These are phyloP conservation scores for Clonostachys byssicola DNA, from an alignment of 2,329 filamentous ascomycete genomes.

Conservation along the genomic window DNA sequence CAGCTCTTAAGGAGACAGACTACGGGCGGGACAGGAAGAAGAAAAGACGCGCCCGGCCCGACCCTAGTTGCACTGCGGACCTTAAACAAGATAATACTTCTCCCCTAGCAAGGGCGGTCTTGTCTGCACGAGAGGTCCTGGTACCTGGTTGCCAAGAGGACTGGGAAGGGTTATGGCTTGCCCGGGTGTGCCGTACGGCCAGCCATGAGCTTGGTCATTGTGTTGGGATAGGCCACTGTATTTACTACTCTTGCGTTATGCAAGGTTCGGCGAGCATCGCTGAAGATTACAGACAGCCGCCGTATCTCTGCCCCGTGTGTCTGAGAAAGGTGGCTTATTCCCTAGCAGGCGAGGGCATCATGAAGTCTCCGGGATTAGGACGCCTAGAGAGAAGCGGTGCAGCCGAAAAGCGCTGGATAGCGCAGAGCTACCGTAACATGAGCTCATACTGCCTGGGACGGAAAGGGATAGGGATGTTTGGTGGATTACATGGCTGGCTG, in stretches of 20 bases:
- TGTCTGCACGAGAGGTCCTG: slow-evolving; percentile 11
- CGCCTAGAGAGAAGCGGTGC: not conserved
- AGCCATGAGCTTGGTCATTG: slow-evolving; percentile 66
- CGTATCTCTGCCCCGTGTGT: slow-evolving; percentile 59
- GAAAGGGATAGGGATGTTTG: slow-evolving; percentile 36
- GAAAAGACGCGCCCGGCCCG: not conserved
- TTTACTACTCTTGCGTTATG: slow-evolving; percentile 62
- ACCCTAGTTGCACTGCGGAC: not conserved
- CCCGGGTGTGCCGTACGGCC: slow-evolving; percentile 50
- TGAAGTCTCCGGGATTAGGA: not conserved
- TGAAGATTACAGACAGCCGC: slow-evolving; percentile 59
- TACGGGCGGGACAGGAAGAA: slow-evolving; percentile 6
- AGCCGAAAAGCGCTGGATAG: slow-evolving; percentile 9
- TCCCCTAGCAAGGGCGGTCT: slow-evolving; percentile 13
- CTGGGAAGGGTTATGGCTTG: slow-evolving; percentile 48
- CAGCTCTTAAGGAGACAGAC: not conserved
- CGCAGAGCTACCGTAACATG: slow-evolving; percentile 32
- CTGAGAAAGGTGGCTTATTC: slow-evolving; percentile 41
- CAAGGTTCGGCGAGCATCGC: slow-evolving; percentile 51
- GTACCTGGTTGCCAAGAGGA: slow-evolving; percentile 15
- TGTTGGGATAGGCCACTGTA: slow-evolving; percentile 61
- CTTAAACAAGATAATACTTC: not conserved
- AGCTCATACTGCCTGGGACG: slow-evolving; percentile 33
- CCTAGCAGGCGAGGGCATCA: not conserved
- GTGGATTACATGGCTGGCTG: slow-evolving; percentile 40